Conservation (phyloP, 1,139 yeast species). For the Debaryomycetaceae sp. region DNA sequence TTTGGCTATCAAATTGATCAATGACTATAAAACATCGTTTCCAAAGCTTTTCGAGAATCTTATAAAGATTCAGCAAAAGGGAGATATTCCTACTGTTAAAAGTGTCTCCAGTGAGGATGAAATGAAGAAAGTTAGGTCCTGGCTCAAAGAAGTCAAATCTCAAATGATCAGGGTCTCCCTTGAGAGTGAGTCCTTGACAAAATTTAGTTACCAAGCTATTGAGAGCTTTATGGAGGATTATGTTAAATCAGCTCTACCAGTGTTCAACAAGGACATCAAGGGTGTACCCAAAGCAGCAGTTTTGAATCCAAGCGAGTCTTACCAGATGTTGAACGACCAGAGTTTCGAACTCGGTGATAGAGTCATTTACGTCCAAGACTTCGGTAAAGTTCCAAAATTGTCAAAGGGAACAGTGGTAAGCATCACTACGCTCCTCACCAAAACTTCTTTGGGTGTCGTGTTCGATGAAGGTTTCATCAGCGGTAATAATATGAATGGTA, state of each 20-base stretch:
- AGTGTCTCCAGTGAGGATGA: conserved; percentile 25
- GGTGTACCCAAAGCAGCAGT: conserved; percentile 87
- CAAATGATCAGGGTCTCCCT: conserved; percentile 64
- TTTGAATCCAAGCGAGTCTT: conserved; percentile 71
- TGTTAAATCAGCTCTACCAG: conserved; percentile 37
- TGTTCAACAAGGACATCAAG: conserved; percentile 55
- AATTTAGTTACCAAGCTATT: conserved; percentile 60
- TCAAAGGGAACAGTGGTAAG: conserved; percentile 91
- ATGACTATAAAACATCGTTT: conserved; percentile 58
- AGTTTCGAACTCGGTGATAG: conserved; percentile 85
- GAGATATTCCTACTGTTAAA: conserved; percentile 24
- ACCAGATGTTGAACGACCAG: conserved; percentile 71
- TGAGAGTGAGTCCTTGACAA: conserved; percentile 77
- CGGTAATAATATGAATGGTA: conserved; percentile 79
- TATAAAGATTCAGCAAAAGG: conserved; percentile 13
- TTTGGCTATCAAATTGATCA: conserved; percentile 64
- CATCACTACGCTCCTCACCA: conserved; percentile 60
- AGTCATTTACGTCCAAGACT: conserved; percentile 77
- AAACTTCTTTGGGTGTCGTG: conserved; percentile 62
- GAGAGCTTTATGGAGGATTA: conserved; percentile 60
- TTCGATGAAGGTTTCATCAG: conserved; percentile 83
- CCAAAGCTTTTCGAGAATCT: conserved; percentile 56
- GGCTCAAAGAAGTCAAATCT: conserved; percentile 57
- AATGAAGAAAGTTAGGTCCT: conserved; percentile 43
- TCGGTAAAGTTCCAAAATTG: conserved; percentile 86